Evolutionary conservation across 495 filamentous ascomycete species (phyloP).

Genomic region (Penicillium bialowiezense): DNA sequence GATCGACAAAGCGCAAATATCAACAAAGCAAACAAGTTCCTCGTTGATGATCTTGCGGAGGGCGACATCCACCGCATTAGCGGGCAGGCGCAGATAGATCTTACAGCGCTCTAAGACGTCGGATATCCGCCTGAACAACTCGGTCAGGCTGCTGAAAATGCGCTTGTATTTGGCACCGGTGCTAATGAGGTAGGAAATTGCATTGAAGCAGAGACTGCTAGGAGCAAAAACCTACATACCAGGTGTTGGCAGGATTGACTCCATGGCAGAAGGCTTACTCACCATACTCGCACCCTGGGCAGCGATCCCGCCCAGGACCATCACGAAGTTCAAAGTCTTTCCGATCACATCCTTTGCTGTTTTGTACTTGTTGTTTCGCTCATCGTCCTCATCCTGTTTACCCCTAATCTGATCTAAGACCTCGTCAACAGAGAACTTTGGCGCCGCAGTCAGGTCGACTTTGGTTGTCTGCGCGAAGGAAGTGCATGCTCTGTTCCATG

Average conservation of each 20-base stretch:
- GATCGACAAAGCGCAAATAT: conserved; percentile 24
- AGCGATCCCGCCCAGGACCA: conserved; percentile 17
- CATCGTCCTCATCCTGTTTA: conserved; percentile 16
- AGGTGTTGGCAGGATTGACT: not conserved
- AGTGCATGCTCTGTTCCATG: conserved; percentile 16
- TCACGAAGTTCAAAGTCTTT: conserved; percentile 18
- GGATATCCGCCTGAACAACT: conserved; percentile 21
- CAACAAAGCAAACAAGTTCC: conserved; percentile 25
- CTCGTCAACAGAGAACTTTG: conserved; percentile 14
- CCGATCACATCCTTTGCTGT: conserved; percentile 17
- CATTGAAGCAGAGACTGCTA: conserved; percentile 25
- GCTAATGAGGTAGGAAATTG: conserved; percentile 21
- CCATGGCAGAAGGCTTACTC: not conserved
- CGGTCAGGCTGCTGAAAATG: conserved; percentile 25
- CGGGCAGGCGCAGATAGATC: conserved; percentile 24
- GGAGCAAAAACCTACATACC: conserved; percentile 20
- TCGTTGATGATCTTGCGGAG: conserved; percentile 28
- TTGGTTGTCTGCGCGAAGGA: conserved; percentile 18
- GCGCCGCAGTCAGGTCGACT: conserved; percentile 15
- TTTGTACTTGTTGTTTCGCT: conserved; percentile 17
- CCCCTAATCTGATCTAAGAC: conserved; percentile 19
- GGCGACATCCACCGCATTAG: conserved; percentile 19
- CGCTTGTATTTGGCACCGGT: conserved; percentile 27
- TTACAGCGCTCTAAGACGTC: conserved; percentile 28
- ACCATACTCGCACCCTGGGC: conserved; percentile 23